phyloP scores from a whole-genome alignment of 192 early-diverging fungal genomes.

The Coemansia erecta region DNA sequence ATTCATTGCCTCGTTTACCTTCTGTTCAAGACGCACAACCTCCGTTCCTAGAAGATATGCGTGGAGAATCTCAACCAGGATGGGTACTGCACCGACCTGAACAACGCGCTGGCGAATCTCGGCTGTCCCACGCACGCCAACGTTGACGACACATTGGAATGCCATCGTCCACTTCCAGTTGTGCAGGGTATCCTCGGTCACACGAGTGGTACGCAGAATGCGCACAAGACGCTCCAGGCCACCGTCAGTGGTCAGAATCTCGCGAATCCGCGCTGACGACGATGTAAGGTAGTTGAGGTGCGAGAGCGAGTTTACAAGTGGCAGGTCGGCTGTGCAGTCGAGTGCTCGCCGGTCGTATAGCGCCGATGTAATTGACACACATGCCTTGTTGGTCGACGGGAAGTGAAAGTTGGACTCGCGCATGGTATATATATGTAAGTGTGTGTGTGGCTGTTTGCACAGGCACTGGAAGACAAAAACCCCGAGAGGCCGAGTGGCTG shows the following conservation, averaged over 20 bases:
- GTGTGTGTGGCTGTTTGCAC: background rate
- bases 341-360: slow-evolving; percentile 95
- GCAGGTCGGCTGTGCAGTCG: slow-evolving; percentile 82
- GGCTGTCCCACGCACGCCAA: slow-evolving; percentile 80
- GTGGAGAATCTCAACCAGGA: slow-evolving; percentile 77
- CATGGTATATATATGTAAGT: slow-evolving; percentile 48
- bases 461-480: background rate
- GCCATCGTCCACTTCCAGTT: slow-evolving; percentile 80
- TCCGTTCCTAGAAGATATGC: slow-evolving; percentile 44
- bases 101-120: slow-evolving; percentile 79
- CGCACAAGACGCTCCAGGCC: slow-evolving; percentile 84
- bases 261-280: slow-evolving; percentile 75
- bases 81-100: slow-evolving; percentile 77
- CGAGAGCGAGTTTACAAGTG: slow-evolving; percentile 84
- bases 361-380: slow-evolving; percentile 71
- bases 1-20: slow-evolving; percentile 37
- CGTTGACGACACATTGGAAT: slow-evolving; percentile 82
- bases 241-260: slow-evolving; percentile 81
- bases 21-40: slow-evolving; percentile 39
- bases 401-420: slow-evolving; percentile 82
- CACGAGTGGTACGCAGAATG: slow-evolving; percentile 67
- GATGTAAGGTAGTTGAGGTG: slow-evolving; percentile 86
- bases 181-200: slow-evolving; percentile 66
- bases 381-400: slow-evolving; percentile 74
- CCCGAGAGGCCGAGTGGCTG: slow-evolving; percentile 5